Percentiles rank a stretch among this genome's conserved stretches.
phyloP scores from a whole-genome alignment of 495 filamentous ascomycete genomes.

The Corynascus novoguineensis region DNA sequence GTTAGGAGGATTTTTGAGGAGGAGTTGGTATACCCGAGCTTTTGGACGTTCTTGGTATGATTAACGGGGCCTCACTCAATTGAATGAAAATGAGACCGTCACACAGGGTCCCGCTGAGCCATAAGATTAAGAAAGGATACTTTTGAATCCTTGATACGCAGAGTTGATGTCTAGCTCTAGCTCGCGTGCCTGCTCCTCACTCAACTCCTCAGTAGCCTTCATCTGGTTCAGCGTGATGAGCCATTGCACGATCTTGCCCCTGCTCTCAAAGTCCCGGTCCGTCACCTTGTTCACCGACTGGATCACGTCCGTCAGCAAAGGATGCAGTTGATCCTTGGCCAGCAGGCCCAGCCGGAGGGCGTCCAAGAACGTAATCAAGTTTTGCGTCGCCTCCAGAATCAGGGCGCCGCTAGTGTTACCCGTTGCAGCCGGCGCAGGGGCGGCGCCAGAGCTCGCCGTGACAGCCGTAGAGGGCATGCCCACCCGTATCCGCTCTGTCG shows the following conservation, averaged over 20 bases:
- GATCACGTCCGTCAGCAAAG: constrained; percentile 87
- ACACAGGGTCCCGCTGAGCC: not conserved
- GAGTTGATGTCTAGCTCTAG: constrained; percentile 82
- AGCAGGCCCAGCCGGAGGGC: constrained; percentile 82
- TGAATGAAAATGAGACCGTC: not conserved
- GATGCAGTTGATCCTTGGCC: constrained; percentile 93
- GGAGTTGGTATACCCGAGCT: constrained; percentile 96
- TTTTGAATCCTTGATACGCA: constrained; percentile 88
- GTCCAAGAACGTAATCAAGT: constrained; percentile 97
- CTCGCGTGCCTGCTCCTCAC: constrained; percentile 80
- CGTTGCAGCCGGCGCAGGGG: constrained; percentile 42
- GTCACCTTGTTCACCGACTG: constrained; percentile 96
- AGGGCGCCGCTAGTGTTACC: constrained; percentile 63
- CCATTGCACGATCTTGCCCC: constrained; percentile 97
- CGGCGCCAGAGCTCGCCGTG: constrained; percentile 45
- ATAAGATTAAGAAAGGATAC: constrained; percentile 31
- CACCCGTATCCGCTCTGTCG: constrained; percentile 85
- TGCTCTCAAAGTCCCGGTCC: constrained; percentile 83
- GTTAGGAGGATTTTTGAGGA: constrained; percentile 96
- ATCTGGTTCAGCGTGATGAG: constrained; percentile 95
- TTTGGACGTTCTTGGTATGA: constrained; percentile 91
- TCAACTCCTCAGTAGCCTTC: constrained; percentile 87
- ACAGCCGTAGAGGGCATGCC: constrained; percentile 67
- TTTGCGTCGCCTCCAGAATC: constrained; percentile 83
- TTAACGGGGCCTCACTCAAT: too few species aligned